phyloP scores from a whole-genome alignment of 768 basidiomycete genomes.

The Russula olivacea region DNA sequence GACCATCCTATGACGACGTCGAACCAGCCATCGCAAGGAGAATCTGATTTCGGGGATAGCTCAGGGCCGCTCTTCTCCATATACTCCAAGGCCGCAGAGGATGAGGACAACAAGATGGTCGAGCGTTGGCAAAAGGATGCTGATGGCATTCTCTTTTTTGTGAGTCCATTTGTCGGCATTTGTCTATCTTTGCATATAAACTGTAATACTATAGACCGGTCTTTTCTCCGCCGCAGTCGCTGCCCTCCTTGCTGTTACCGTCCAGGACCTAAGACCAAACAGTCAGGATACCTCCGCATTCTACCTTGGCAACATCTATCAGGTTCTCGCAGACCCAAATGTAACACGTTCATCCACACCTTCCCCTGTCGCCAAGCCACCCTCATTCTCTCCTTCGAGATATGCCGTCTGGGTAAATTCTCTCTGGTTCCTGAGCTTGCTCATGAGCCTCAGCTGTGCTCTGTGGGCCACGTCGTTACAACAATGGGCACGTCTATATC shows the following conservation, averaged over 20 bases:
- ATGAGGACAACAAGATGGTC: not conserved
- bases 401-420: constrained; percentile 5
- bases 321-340: not conserved
- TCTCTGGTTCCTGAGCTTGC: constrained; percentile 12
- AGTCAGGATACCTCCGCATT: not conserved
- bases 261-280: not conserved
- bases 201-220: not conserved
- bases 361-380: not conserved
- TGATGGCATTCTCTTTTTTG: not conserved
- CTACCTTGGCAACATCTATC: not conserved
- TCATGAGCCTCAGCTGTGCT: not conserved
- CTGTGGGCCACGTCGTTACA: not conserved
- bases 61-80: not conserved
- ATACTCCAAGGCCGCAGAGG: not conserved
- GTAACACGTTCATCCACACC: not conserved
- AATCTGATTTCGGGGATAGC: not conserved
- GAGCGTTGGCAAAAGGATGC: not conserved
- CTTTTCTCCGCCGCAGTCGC: not conserved
- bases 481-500: not conserved
- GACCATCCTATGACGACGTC: no score
- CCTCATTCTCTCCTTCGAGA: not conserved
- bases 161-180: not conserved
- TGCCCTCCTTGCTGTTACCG: not conserved
- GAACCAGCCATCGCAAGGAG: no score
- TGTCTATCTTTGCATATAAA: not conserved